Conservation (phyloP, 345 rosid species). For the Euphorbia tirucalli region DNA sequence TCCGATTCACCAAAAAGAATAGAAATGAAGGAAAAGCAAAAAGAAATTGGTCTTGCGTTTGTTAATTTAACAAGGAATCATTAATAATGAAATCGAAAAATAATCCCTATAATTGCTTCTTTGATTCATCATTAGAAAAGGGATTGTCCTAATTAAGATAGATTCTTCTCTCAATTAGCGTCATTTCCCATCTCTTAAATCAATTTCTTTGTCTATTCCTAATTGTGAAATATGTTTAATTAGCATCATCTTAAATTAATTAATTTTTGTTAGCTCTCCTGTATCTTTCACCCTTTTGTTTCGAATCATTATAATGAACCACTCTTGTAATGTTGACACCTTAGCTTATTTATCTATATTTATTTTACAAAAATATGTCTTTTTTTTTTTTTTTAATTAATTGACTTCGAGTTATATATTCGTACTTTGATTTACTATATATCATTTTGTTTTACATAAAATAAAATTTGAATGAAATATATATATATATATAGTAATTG, state of each 20-base stretch:
- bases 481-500: neutral
- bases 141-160: neutral
- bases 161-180: conserved; percentile 5
- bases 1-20: too few species aligned
- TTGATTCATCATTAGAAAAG: neutral
- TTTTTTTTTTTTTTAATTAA: too few species aligned
- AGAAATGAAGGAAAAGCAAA: neutral
- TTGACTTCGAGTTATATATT: too few species aligned
- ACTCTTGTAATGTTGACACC: conserved; percentile 26
- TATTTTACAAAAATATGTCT: too few species aligned
- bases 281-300: conserved; percentile 27
- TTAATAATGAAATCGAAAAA: neutral
- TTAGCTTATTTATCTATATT: conserved; percentile 15
- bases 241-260: conserved; percentile 5
- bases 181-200: conserved; percentile 10
- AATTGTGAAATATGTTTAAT: conserved; percentile 24
- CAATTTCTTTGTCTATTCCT: conserved; percentile 21
- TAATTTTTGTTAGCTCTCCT: conserved; percentile 21
- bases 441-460: too few species aligned
- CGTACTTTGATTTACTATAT: too few species aligned
- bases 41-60: too few species aligned
- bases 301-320: conserved; percentile 17
- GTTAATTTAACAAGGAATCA: neutral
- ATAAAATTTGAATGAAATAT: neutral
- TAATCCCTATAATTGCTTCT: neutral